These are phyloP conservation scores for Alnus rubra DNA, from an alignment of 306 rosid species.

Conservation along the genomic window DNA sequence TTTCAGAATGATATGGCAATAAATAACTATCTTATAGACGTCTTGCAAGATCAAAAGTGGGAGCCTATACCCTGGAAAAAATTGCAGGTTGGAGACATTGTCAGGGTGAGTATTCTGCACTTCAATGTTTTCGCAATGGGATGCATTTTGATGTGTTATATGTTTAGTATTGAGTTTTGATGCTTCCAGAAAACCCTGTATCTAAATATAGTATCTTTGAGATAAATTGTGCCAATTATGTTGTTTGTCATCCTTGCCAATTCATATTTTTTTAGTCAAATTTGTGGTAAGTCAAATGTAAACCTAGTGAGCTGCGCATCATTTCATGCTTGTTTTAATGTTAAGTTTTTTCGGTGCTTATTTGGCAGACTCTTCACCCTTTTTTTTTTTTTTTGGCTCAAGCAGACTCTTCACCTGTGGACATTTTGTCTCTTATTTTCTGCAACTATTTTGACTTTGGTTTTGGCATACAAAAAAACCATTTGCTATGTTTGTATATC, in stretches of 20 bases:
- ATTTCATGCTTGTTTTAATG: neutral
- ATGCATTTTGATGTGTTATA: constrained; percentile 24
- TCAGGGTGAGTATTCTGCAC: constrained; percentile 63
- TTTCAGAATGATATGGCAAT: constrained; percentile 86
- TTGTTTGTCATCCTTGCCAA: neutral
- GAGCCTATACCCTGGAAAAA: constrained; percentile 78
- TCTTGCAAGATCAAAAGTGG: constrained; percentile 86
- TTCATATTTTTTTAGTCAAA: neutral
- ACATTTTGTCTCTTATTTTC: neutral
- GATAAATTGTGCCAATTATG: constrained; percentile 12
- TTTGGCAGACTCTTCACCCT: neutral
- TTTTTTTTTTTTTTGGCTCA: no score
- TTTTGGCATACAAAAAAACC: neutral
- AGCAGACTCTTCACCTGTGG: neutral
- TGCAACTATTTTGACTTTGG: neutral
- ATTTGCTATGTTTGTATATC: neutral
- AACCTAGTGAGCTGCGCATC: neutral
- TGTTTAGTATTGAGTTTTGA: constrained; percentile 9
- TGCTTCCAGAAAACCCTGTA: neutral
- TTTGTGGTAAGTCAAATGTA: neutral
- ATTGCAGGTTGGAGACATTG: constrained; percentile 87
- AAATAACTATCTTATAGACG: constrained; percentile 65
- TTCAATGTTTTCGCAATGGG: neutral
- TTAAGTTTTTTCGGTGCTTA: neutral
- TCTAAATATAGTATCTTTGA: constrained; percentile 11